phyloP scores from a whole-genome alignment of 169 alveolate species.

The Plasmodium fragile region DNA sequence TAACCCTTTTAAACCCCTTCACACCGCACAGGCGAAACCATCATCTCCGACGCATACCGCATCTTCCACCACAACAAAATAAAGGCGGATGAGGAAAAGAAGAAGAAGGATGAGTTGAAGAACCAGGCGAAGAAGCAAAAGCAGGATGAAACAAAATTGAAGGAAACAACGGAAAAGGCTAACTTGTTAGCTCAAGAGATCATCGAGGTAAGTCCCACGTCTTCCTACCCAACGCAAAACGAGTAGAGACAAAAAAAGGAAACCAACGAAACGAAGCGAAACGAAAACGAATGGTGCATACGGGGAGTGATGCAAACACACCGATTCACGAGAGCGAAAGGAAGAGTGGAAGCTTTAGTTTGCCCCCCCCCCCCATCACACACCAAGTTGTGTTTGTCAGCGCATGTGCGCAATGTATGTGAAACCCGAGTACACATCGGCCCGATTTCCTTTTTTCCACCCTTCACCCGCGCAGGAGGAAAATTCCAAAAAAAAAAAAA shows the following conservation, averaged over 20 bases:
- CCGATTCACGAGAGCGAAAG: background rate
- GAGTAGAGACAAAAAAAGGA: background rate
- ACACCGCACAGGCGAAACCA: slow-evolving; percentile 33
- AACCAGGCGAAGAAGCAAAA: slow-evolving; percentile 48
- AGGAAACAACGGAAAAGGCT: slow-evolving; percentile 62
- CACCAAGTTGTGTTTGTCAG: background rate
- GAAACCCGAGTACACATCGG: background rate
- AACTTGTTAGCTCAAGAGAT: slow-evolving; percentile 48
- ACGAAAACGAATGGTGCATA: background rate
- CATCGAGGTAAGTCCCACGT: slow-evolving; percentile 32
- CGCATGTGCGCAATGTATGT: background rate
- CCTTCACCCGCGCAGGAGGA: slow-evolving; percentile 32
- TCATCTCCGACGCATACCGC: slow-evolving; percentile 57
- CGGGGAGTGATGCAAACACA: background rate
- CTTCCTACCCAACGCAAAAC: background rate
- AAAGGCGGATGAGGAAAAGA: slow-evolving; percentile 52
- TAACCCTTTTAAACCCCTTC: background rate
- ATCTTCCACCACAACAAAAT: slow-evolving; percentile 48
- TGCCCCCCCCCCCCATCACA: background rate
- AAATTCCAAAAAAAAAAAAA: slow-evolving; percentile 48
- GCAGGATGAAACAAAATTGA: slow-evolving; percentile 49
- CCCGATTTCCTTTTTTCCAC: background rate
- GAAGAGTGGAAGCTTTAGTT: background rate
- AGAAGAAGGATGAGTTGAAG: slow-evolving; percentile 62
- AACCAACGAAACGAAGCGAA: background rate